Evolutionary conservation across 2,329 filamentous ascomycete genomes (phyloP), one percentile per base, ranked within the genome.

Genomic region (Myriosclerotinia scirpicola): DNA sequence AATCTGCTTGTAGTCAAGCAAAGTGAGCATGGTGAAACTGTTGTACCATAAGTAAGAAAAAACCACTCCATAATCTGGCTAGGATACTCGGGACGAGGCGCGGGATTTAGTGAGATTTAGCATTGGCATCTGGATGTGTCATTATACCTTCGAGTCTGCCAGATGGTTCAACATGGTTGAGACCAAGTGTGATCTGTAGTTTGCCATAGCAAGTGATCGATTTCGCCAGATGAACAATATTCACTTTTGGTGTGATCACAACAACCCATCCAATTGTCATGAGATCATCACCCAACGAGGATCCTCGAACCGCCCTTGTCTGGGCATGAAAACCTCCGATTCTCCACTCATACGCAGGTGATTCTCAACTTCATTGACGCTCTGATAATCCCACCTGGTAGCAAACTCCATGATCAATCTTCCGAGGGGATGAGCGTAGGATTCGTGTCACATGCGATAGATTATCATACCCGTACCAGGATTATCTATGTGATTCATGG

Each of bases 291-390:
- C 15, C 14, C 30, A n/a, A 42, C 17, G 20, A 58, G 8, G 4
- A 14, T 30, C 0, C 38, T 42, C n/a, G 54, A 65, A 46, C 15
- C 63, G 54, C 63, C 34, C 22, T 65, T 42, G 17, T 15, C 46
- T 7, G 20, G 40, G 30, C 34, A 22, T 48, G 22, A 34, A 40
- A 26, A 42, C 15, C 38, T 30, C 17, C 63, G 42, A 22, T 65
- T 14, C 54, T 50, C 63, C 63, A 65, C 54, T 59, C 54, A 65
- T 30, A 26, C 40, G 54, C 34, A 59, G n/a, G n/a, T 65, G 53
- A 59, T 59, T 11, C 59, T 20, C n/a, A 61, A n/a, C 36, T 14
- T 30, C 20, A 40, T 65, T 59, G 54, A 42, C 34, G 53, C 54
- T 64, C 22, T 50, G n/a, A 38, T 65, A 17, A 58, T 30, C 6